Evolutionary conservation across 2,329 filamentous ascomycete species (phyloP).

Genomic region (Raffaelea deltoideospora): DNA sequence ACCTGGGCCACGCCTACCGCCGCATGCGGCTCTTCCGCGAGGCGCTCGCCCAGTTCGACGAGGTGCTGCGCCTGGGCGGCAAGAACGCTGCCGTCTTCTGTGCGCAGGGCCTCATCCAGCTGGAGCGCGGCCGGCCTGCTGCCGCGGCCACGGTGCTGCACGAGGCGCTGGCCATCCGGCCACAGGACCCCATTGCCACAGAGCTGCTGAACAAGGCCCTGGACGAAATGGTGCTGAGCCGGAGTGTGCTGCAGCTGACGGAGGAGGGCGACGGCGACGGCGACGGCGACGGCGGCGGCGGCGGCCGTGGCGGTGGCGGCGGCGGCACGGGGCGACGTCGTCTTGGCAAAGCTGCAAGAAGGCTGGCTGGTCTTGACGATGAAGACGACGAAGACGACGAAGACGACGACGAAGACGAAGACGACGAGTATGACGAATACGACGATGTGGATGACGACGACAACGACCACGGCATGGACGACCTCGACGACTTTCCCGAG

Average conservation of each 20-base stretch:
- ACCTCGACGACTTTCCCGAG: slow-evolving; percentile 28
- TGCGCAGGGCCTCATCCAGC: slow-evolving; percentile 68
- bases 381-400: slow-evolving; percentile 1
- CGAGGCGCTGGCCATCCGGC: slow-evolving; percentile 63
- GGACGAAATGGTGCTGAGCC: slow-evolving; percentile 36
- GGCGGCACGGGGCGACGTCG: background rate
- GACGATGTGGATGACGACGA: slow-evolving; percentile 6
- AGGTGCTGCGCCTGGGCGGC: slow-evolving; percentile 68
- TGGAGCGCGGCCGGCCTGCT: slow-evolving; percentile 60
- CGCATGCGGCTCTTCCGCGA: slow-evolving; percentile 53
- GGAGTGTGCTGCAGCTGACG: slow-evolving; percentile 15
- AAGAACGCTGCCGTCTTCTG: slow-evolving; percentile 67
- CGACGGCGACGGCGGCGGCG: background rate
- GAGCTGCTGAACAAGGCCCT: slow-evolving; percentile 62
- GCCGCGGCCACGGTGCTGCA: slow-evolving; percentile 74
- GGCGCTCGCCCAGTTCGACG: slow-evolving; percentile 69
- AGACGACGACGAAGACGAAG: background rate
- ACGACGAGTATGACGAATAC: slow-evolving; percentile 1
- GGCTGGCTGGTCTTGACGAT: background rate
- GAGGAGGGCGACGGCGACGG: slow-evolving; percentile 1
- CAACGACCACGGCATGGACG: slow-evolving; percentile 4
- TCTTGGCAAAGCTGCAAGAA: background rate
- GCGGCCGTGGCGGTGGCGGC: background rate
- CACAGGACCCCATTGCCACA: slow-evolving; percentile 68
- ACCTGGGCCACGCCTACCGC: slow-evolving; percentile 77